Evolutionary conservation across 495 filamentous ascomycete genomes (phyloP), one percentile per base, ranked within the genome.

Genomic region (Tuber aestivum): DNA sequence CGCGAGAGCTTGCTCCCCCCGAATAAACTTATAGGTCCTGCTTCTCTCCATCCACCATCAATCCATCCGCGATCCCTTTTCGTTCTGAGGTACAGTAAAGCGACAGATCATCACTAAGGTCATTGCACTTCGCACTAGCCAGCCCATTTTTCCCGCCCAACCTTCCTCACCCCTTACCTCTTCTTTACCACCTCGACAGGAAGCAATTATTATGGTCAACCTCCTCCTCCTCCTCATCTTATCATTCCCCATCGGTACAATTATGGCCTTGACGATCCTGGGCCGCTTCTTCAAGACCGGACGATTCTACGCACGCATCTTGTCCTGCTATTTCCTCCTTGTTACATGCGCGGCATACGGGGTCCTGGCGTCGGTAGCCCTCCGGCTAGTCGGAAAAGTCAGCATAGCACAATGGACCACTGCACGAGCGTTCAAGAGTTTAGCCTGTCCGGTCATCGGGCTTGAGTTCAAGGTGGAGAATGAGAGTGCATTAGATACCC

Each of bases 381-480:
- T 99, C 45, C 91, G 92, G 45, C 82, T 92, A 23, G 81, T 90
- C 50, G 94, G 93, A 71, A 88, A 91, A 78, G 89, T 89, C 74
- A 90, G 91, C 74, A 88, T 93, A 75, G 89, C 92, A 56, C 95
- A 97, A 86, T 97, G 93, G 92, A 90, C 93, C 40, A 90, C 90
- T 7, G 95, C 87, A 35, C 88, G 94, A 75, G 86, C 88, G 78
- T 97, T 97, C 86, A 94, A 95, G 84, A 93, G 88, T 84, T 82
- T 89, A 71, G 96, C 97, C 93, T 87, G 87, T 72, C 83, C 87
- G 48, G 87, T 89, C 35, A 94, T 93, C 27, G 94, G 94, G 70
- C 87, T 99, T n/a, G 87, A 84, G 41, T 97, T 97, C 80, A 86
- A 90, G 68, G 85, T 97, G 75, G 85, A 91, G 50, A 89, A 92